Evolutionary conservation across 768 basidiomycete genomes (phyloP).

Genomic region (Hortiboletus flavorubellus): DNA sequence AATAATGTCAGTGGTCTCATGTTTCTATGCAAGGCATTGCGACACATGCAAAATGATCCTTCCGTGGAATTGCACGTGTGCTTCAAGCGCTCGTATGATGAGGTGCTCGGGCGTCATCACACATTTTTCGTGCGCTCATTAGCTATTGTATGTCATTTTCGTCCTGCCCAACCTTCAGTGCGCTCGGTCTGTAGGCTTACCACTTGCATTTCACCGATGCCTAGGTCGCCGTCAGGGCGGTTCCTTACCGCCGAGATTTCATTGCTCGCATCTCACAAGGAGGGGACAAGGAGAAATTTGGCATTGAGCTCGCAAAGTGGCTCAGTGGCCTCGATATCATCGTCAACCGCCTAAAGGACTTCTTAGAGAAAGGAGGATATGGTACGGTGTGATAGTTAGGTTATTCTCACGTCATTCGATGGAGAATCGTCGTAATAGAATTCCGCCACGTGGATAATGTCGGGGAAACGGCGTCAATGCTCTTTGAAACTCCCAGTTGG

Average conservation of each 20-base stretch:
- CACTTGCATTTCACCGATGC: not conserved
- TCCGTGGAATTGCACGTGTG: constrained; percentile 57
- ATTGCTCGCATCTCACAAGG: constrained; percentile 61
- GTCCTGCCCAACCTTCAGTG: not conserved
- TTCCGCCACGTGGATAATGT: constrained; percentile 7
- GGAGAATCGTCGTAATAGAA: constrained; percentile 27
- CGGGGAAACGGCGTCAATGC: not conserved
- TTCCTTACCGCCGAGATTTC: constrained; percentile 60
- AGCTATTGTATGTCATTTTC: constrained; percentile 27
- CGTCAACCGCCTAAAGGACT: constrained; percentile 47
- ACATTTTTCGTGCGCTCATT: constrained; percentile 60
- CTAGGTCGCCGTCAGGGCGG: constrained; percentile 62
- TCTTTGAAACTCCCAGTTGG: constrained; percentile 3
- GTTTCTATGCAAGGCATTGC: constrained; percentile 65
- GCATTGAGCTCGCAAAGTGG: constrained; percentile 58
- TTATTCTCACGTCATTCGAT: constrained; percentile 5
- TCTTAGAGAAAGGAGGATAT: constrained; percentile 57
- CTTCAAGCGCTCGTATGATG: constrained; percentile 70
- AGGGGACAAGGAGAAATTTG: constrained; percentile 56
- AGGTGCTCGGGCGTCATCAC: constrained; percentile 63
- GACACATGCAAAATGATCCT: constrained; percentile 57
- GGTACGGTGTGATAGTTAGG: constrained; percentile 44
- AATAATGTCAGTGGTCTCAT: constrained; percentile 51
- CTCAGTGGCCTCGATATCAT: constrained; percentile 56
- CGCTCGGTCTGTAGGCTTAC: not conserved